Percentiles rank a stretch among this genome's conserved stretches.
Conservation (phyloP, 306 rosid species). For the Vachellia collinsii region DNA sequence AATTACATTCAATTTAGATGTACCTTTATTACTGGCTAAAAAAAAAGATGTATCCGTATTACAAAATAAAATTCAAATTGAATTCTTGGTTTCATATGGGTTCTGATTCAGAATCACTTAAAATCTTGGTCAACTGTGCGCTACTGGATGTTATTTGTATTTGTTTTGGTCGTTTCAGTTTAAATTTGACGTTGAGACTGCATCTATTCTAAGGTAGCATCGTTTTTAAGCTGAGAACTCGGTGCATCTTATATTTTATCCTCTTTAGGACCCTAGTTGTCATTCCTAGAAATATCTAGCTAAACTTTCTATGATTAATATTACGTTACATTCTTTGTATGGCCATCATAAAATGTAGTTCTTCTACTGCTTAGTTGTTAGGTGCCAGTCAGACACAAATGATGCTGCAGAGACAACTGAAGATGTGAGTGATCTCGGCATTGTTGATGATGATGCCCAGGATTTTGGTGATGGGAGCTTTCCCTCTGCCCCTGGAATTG, state of each 20-base stretch:
- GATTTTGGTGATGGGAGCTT: conserved; percentile 65
- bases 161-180: background rate
- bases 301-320: background rate
- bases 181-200: background rate
- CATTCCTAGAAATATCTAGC: background rate
- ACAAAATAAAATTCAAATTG: background rate
- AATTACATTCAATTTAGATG: background rate
- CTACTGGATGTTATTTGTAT: background rate
- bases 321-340: background rate
- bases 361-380: conserved; percentile 51
- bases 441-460: conserved; percentile 69
- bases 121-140: background rate
- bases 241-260: background rate
- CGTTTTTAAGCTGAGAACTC: background rate
- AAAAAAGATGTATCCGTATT: background rate
- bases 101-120: background rate
- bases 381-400: conserved; percentile 55
- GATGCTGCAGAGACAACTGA: conserved; percentile 49
- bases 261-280: background rate
- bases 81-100: background rate
- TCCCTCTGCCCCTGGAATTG: conserved; percentile 66
- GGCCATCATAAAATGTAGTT: background rate
- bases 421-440: conserved; percentile 64
- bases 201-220: background rate
- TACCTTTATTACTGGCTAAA: background rate